These are phyloP conservation scores for Fistulinella prunicolor DNA, from an alignment of 768 basidiomycete genomes.

Conservation along the genomic window DNA sequence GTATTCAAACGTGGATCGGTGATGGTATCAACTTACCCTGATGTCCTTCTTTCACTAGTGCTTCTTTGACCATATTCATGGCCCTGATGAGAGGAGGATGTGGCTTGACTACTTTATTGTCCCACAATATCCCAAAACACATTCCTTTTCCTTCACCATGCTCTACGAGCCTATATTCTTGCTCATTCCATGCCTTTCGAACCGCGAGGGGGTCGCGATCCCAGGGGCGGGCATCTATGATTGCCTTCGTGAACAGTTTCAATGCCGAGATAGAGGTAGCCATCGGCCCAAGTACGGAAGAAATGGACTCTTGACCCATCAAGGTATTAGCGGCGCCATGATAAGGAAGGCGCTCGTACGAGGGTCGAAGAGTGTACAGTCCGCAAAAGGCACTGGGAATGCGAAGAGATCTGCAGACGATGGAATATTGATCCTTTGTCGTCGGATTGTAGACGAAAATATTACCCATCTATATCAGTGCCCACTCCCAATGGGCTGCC, in stretches of 20 bases:
- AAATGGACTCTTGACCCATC: slow-evolving; percentile 70
- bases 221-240: slow-evolving; percentile 51
- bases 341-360: slow-evolving; percentile 70
- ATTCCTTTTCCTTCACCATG: slow-evolving; percentile 51
- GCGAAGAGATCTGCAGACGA: slow-evolving; percentile 55
- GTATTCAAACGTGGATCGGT: background rate
- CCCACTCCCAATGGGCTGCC: slow-evolving; percentile 63
- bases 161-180: slow-evolving; percentile 56
- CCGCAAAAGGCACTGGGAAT: slow-evolving; percentile 71
- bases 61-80: slow-evolving; percentile 54
- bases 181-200: slow-evolving; percentile 58
- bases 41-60: slow-evolving; percentile 63
- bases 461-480: slow-evolving; percentile 77
- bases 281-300: slow-evolving; percentile 76
- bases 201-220: slow-evolving; percentile 56
- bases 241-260: slow-evolving; percentile 52
- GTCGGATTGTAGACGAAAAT: background rate
- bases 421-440: background rate
- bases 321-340: slow-evolving; percentile 60
- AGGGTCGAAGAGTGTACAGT: slow-evolving; percentile 71
- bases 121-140: slow-evolving; percentile 65
- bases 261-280: slow-evolving; percentile 58
- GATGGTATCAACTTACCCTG: slow-evolving; percentile 41
- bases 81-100: slow-evolving; percentile 66
- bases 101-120: slow-evolving; percentile 57